phyloP scores from a whole-genome alignment of 345 rosid genomes.

The Eucalyptus erythrocorys region DNA sequence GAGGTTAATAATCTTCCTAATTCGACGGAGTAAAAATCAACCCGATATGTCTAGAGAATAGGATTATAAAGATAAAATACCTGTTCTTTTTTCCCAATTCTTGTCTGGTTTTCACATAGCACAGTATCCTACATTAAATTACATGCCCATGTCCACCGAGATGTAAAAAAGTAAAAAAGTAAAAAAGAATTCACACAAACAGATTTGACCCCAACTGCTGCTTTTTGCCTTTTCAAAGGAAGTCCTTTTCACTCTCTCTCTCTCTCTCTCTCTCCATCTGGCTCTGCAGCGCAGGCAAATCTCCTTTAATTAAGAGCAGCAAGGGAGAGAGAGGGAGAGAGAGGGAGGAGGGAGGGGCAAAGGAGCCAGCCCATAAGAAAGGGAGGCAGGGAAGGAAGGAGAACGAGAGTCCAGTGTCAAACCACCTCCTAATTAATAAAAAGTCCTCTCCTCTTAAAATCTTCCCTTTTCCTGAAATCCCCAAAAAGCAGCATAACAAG shows the following conservation, averaged over 20 bases:
- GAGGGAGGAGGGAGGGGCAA: fast-evolving
- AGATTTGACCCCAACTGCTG: not conserved
- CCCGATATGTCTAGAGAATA: not conserved
- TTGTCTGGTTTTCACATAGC: not conserved
- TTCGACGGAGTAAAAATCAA: not conserved
- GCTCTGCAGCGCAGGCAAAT: not conserved
- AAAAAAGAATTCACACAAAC: not conserved
- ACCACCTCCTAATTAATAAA: not conserved
- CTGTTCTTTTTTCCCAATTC: not conserved
- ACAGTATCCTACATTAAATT: not conserved
- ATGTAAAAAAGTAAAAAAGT: not conserved
- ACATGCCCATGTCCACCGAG: not conserved
- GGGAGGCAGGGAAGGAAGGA: not conserved
- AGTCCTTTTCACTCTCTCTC: not conserved
- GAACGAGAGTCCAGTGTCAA: not conserved
- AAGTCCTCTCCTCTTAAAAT: not conserved
- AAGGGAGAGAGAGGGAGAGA: not conserved
- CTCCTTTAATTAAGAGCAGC: too few relatives aligned
- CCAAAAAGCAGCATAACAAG: too few relatives aligned
- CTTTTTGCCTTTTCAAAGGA: not conserved
- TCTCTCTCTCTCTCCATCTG: not conserved
- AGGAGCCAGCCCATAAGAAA: fast-evolving
- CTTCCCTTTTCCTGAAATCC: fast-evolving
- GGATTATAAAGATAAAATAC: too few relatives aligned
- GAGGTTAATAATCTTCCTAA: not conserved